phyloP scores from a whole-genome alignment of 768 basidiomycete species.

The Trametes coccinea region DNA sequence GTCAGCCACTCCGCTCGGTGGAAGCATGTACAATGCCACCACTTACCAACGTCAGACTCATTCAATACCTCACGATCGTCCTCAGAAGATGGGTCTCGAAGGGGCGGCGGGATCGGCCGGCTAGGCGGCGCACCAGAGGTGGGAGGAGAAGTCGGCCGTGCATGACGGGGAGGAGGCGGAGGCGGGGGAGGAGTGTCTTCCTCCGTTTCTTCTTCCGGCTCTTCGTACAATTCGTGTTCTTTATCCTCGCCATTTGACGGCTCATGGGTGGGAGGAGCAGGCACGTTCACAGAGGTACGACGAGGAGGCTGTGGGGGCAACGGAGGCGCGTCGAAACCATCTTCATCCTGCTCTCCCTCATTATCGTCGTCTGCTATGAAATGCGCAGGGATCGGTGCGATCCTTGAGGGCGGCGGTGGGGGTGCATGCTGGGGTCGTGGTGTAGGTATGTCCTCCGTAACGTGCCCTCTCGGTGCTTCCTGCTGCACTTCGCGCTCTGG shows the following conservation, averaged over 20 bases:
- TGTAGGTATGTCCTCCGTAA: no score
- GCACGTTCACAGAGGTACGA: constrained; percentile 3
- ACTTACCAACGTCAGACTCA: constrained; percentile 64
- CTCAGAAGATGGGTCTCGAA: constrained; percentile 25
- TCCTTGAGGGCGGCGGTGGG: constrained; percentile 18
- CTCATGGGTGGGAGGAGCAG: constrained; percentile 7
- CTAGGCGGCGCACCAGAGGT: constrained; percentile 23
- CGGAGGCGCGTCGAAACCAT: constrained; percentile 2
- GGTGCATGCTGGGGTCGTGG: background rate
- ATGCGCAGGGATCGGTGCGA: background rate
- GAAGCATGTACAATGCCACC: background rate
- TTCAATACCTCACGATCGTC: constrained; percentile 41
- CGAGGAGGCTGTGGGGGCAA: constrained; percentile 17
- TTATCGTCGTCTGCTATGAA: constrained; percentile 6
- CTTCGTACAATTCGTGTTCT: background rate
- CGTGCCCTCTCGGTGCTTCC: background rate
- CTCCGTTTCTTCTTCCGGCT: constrained; percentile 3
- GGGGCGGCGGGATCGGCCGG: constrained; percentile 23
- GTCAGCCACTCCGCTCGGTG: background rate
- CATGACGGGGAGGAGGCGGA: constrained; percentile 14
- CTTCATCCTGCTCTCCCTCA: constrained; percentile 2
- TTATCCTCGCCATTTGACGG: constrained; percentile 4
- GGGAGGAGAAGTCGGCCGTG: constrained; percentile 21
- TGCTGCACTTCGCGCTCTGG: background rate
- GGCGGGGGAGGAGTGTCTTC: background rate